Percentiles rank a stretch among this genome's conserved stretches.
These are phyloP conservation scores for Aspergillus wentii DNA, from an alignment of 495 filamentous ascomycete species.

Conservation along the genomic window DNA sequence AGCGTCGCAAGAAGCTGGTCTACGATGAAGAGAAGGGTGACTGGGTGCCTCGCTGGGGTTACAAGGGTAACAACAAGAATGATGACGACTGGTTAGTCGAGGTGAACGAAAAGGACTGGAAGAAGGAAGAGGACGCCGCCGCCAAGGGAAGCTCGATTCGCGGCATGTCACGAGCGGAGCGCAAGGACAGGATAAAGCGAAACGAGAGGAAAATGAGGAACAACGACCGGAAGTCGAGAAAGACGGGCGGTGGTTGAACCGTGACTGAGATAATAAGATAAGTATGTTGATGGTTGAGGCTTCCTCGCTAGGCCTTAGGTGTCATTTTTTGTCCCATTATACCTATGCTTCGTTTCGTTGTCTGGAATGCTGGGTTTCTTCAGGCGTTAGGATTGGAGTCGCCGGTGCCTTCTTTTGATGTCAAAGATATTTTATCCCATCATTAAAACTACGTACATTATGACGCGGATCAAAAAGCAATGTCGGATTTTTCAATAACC, in stretches of 20 bases:
- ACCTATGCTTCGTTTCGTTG: too few relatives aligned
- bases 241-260: conserved; percentile 23
- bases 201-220: conserved; percentile 67
- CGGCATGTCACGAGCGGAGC: conserved; percentile 57
- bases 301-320: conserved; percentile 6
- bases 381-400: conserved; percentile 25
- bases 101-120: conserved; percentile 69
- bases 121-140: conserved; percentile 56
- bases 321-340: conserved; percentile 10
- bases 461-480: conserved; percentile 11
- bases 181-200: conserved; percentile 58
- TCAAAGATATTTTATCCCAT: conserved; percentile 5
- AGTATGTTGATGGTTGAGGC: conserved; percentile 1
- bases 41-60: conserved; percentile 92
- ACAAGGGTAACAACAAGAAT: conserved; percentile 85
- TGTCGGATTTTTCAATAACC: conserved; percentile 3
- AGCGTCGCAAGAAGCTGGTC: conserved; percentile 73
- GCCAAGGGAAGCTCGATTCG: conserved; percentile 56
- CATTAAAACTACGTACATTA: conserved; percentile 1
- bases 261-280: not conserved
- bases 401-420: conserved; percentile 11
- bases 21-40: conserved; percentile 82
- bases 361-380: conserved; percentile 16
- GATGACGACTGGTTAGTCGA: conserved; percentile 83
- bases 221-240: conserved; percentile 56